Base-by-base conservation (phyloP, 176 grass and related monocot species). In the Carex cristatella region DNA sequence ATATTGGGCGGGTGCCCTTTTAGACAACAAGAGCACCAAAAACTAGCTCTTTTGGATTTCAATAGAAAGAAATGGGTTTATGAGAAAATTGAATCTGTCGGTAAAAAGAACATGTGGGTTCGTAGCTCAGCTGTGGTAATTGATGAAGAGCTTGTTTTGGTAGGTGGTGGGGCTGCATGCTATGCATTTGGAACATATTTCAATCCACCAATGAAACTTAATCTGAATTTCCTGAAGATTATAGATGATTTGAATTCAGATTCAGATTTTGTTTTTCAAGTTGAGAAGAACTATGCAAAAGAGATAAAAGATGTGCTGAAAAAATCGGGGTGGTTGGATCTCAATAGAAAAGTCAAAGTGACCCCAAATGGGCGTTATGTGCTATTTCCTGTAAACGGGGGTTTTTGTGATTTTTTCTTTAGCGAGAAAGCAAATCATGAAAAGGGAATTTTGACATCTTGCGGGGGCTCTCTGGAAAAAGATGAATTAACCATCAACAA, bases 121-220 rank as follows among this genome's bases (percentile, higher is more conserved):
- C 89, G 89, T 61, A 95, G 89, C 61, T 98, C 95, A 65, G 67
- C 89, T 15, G 85, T 91, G 87, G 77, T 98, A 37, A 73, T 86
- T 87, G 77, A 79, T 84, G 95, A 95, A 79, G 80, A 93, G 46
- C 93, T 98, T 87, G 58, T 95, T 86, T 73, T 98, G 84, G 57
- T 98, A 78, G 91, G 95, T 78, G 95, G 95, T 37, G 91, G 95
- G 79, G 93, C 91, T 78, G 90, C 95, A 70, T 98, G 95, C 78
- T 98, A 98, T 93, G 95, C 95, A 83, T 98, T 98, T 88, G 93
- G 95, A 65, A 92, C 95, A 61, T 94, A 90, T 78, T 98, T 98
- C 53, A 93, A 65, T 86, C 54, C 84, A 56, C 93, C 95, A 88
- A 91, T 90, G 90, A 89, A 86, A 85, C 85, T 98, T 84, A 83